Evolutionary conservation across 2,329 filamentous ascomycete species (phyloP).

Genomic region (Penicillium fuscoglaucum): DNA sequence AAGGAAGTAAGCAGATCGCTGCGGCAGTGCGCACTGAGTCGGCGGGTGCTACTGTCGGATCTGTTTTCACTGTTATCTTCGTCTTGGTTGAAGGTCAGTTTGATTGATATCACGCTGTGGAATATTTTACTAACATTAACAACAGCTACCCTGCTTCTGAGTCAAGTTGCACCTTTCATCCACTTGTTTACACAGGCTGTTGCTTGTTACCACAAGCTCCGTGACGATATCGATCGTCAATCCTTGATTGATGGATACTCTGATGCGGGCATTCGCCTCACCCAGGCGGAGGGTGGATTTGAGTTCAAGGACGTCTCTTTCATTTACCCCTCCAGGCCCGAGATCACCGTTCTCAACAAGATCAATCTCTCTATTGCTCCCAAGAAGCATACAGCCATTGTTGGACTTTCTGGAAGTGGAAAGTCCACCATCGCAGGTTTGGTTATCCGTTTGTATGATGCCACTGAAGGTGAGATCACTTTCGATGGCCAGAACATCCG

Average conservation of each 20-base stretch:
- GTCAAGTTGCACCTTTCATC: constrained; percentile 42
- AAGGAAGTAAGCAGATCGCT: constrained; percentile 60
- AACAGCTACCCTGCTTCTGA: constrained; percentile 39
- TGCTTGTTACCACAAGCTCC: constrained; percentile 59
- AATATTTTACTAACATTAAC: constrained; percentile 12
- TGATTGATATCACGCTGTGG: background rate
- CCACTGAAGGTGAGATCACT: constrained; percentile 61
- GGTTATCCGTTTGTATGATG: constrained; percentile 65
- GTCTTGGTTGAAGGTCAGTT: constrained; percentile 39
- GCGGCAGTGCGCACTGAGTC: constrained; percentile 25
- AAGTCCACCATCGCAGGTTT: constrained; percentile 67
- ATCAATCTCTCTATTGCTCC: constrained; percentile 33
- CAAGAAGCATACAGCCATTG: constrained; percentile 55
- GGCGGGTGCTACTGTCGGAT: constrained; percentile 33
- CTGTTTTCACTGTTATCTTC: constrained; percentile 43
- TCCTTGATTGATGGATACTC: constrained; percentile 48
- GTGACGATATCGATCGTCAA: constrained; percentile 56
- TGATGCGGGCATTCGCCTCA: constrained; percentile 23
- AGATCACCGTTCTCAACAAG: constrained; percentile 30
- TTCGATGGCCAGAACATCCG: constrained; percentile 63
- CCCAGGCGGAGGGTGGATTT: constrained; percentile 32
- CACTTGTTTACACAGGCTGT: constrained; percentile 53
- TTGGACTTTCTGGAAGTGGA: constrained; percentile 56
- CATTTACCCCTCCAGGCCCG: constrained; percentile 34
- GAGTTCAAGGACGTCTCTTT: constrained; percentile 41